A percentile compares a stretch with the other conserved stretches of the same genome.
Conservation (phyloP, 176 grass and related monocot genomes). For the Avena eriantha region DNA sequence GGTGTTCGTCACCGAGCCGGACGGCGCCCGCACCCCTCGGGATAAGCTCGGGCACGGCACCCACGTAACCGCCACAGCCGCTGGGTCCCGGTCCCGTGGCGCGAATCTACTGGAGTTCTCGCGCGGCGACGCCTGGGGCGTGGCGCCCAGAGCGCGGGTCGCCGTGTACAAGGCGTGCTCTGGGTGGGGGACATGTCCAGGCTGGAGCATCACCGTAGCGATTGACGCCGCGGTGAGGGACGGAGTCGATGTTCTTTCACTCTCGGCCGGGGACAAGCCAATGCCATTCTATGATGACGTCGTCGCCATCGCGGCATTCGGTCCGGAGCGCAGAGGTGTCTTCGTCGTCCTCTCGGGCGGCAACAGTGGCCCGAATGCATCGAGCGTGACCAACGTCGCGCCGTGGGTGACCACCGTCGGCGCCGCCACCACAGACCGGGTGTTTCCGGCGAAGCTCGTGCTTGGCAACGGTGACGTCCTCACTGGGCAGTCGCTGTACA, state of each 20-base stretch:
- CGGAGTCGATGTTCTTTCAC: no score
- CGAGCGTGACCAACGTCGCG: not conserved
- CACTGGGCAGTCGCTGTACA: not conserved
- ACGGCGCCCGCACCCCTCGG: not conserved
- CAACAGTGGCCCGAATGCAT: not conserved
- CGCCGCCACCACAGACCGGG: not conserved
- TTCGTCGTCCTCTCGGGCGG: not conserved
- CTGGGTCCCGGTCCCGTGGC: not conserved
- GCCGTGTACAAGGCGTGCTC: constrained; percentile 54
- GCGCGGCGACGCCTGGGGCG: constrained; percentile 13
- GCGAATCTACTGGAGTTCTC: constrained; percentile 15
- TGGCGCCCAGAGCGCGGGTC: constrained; percentile 34
- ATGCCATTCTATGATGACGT: not conserved
- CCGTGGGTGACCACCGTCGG: not conserved
- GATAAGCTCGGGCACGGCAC: constrained; percentile 36
- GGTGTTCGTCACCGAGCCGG: not conserved
- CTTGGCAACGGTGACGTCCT: not conserved
- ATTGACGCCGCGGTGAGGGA: not conserved
- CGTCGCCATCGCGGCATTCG: not conserved
- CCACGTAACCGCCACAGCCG: constrained; percentile 42
- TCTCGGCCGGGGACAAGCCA: no score
- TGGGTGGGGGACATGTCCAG: not conserved
- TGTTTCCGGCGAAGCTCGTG: not conserved
- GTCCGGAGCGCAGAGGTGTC: not conserved
- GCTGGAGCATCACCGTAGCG: not conserved